A percentile compares a stretch with the other conserved stretches of the same genome.
Evolutionary conservation across 148 eudicot species (phyloP).

Genomic region (Rhododendron simsii): DNA sequence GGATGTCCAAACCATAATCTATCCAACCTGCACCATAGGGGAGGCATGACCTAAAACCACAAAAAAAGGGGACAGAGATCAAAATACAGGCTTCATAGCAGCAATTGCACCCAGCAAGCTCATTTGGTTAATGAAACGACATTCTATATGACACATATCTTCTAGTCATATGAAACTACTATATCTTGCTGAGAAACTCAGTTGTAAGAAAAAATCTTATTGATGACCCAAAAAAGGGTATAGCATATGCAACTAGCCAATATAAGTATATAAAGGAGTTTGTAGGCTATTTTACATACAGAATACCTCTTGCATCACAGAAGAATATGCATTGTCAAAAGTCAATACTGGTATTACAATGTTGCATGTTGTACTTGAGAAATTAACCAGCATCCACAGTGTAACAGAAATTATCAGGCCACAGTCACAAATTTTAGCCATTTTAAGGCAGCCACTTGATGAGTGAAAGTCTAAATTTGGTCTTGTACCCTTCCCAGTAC

Average conservation of each 20-base stretch:
- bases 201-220: not conserved
- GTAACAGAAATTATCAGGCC: not conserved
- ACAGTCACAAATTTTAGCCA: not conserved
- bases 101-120: not conserved
- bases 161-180: not conserved
- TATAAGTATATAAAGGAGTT: not conserved
- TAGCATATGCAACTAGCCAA: not conserved
- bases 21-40: constrained; percentile 99
- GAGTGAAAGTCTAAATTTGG: not conserved
- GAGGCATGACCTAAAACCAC: constrained; percentile 97
- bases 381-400: not conserved
- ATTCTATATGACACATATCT: not conserved
- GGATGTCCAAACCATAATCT: constrained; percentile 99
- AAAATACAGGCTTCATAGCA: constrained; percentile 12
- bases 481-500: not conserved
- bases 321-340: not conserved
- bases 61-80: constrained; percentile 31
- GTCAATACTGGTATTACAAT: not conserved
- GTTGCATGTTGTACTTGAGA: not conserved
- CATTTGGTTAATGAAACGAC: not conserved
- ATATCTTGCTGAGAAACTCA: not conserved
- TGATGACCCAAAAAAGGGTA: not conserved
- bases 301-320: not conserved
- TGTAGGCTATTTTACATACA: not conserved
- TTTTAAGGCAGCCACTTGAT: not conserved